A percentile compares a stretch with the other conserved stretches of the same genome.
Evolutionary conservation across 2,329 filamentous ascomycete species (phyloP).

Genomic region (Alternaria ethzedia): DNA sequence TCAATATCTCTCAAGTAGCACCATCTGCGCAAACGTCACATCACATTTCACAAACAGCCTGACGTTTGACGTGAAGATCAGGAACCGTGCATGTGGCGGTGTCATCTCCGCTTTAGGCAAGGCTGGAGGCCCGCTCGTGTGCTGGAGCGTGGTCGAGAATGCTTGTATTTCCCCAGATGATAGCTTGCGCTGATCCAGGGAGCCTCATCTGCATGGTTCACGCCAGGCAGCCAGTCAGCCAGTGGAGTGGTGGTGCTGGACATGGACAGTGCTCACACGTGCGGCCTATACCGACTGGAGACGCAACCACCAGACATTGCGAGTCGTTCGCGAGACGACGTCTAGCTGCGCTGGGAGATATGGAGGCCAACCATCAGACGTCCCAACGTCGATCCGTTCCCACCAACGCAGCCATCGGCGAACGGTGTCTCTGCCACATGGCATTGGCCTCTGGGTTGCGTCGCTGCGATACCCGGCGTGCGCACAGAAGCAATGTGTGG

Average conservation of each 20-base stretch:
- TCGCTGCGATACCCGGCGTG: background rate
- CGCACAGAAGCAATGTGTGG: constrained; percentile 4
- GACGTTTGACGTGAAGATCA: constrained; percentile 8
- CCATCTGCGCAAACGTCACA: background rate
- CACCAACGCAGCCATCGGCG: background rate
- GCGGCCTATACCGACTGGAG: constrained; percentile 1
- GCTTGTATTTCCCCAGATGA: constrained; percentile 33
- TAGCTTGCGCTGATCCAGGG: constrained; percentile 29
- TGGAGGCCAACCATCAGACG: background rate
- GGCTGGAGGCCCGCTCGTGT: constrained; percentile 27
- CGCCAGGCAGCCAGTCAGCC: background rate
- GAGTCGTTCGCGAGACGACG: background rate
- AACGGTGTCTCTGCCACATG: background rate
- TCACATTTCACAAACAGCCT: background rate
- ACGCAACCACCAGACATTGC: background rate
- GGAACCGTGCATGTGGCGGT: constrained; percentile 32
- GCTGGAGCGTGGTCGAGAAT: constrained; percentile 28
- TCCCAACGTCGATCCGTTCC: background rate
- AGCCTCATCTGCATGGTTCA: constrained; percentile 13
- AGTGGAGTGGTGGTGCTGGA: constrained; percentile 7
- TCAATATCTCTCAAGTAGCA: background rate
- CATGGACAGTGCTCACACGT: constrained; percentile 11
- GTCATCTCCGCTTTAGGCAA: constrained; percentile 35
- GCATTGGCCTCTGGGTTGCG: background rate
- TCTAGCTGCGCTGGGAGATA: background rate